Percentiles rank a stretch among this genome's conserved stretches.
These are phyloP conservation scores for Clavispora santaluciae DNA, from an alignment of 805 yeast species.

Conservation along the genomic window DNA sequence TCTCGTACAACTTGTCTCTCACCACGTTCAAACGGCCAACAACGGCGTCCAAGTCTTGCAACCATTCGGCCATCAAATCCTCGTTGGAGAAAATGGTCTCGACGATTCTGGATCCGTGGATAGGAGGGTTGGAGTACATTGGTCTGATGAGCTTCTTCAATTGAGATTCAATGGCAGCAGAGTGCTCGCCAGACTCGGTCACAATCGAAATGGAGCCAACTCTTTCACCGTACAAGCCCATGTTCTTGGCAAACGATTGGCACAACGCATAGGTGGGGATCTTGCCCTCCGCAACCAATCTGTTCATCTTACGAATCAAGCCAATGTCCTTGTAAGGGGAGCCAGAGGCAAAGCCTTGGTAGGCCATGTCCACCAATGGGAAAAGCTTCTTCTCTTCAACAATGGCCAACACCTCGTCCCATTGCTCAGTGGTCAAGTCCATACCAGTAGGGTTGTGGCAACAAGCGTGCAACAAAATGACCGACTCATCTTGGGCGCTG, in stretches of 20 bases:
- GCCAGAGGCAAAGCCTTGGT: slow-evolving; percentile 93
- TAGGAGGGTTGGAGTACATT: slow-evolving; percentile 89
- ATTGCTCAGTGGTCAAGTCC: slow-evolving; percentile 78
- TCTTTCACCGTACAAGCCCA: slow-evolving; percentile 48
- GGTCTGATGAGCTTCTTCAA: slow-evolving; percentile 81
- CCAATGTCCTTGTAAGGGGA: slow-evolving; percentile 64
- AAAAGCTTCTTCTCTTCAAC: slow-evolving; percentile 54
- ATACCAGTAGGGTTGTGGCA: slow-evolving; percentile 98
- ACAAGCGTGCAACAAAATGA: slow-evolving; percentile 84
- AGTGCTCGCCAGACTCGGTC: slow-evolving; percentile 50
- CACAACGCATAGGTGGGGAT: slow-evolving; percentile 50
- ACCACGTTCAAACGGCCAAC: slow-evolving; percentile 72
- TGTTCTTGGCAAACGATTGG: slow-evolving; percentile 45
- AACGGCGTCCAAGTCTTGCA: slow-evolving; percentile 71
- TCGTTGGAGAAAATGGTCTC: slow-evolving; percentile 64
- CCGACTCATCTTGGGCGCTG: slow-evolving; percentile 51
- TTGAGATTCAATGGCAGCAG: slow-evolving; percentile 65
- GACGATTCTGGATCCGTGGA: slow-evolving; percentile 89
- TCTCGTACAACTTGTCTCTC: slow-evolving; percentile 59
- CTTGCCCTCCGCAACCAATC: slow-evolving; percentile 45
- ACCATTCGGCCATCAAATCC: slow-evolving; percentile 68
- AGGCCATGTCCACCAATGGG: slow-evolving; percentile 89
- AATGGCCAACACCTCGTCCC: slow-evolving; percentile 70
- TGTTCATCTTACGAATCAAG: slow-evolving; percentile 42
- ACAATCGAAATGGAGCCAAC: slow-evolving; percentile 74